Percentiles rank a stretch among this genome's conserved stretches.
Conservation (phyloP, 257 asterid genomes). For the Jasminum sambac region DNA sequence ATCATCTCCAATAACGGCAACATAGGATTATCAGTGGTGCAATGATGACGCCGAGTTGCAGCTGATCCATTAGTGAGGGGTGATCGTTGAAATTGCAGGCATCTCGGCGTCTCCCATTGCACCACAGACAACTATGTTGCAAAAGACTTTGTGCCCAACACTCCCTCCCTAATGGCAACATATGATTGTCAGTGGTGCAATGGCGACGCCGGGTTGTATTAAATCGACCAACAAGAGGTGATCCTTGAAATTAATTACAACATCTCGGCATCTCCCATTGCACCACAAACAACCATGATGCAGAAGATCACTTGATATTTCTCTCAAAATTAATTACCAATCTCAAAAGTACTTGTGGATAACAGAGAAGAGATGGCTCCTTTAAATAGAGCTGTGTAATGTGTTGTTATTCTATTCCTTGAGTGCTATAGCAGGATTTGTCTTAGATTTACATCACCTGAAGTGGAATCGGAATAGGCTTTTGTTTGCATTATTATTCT, state of each 20-base stretch:
- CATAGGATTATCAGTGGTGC: slow-evolving; percentile 42
- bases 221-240: too few relatives aligned
- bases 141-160: too few relatives aligned
- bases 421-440: slow-evolving; percentile 17
- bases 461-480: slow-evolving; percentile 10
- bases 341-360: slow-evolving; percentile 13
- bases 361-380: background rate
- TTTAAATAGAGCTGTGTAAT: slow-evolving; percentile 16
- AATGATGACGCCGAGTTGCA: slow-evolving; percentile 38
- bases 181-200: slow-evolving; percentile 45
- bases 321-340: background rate
- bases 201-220: slow-evolving; percentile 34
- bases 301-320: background rate
- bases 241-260: background rate
- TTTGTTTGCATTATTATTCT: background rate
- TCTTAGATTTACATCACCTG: slow-evolving; percentile 4
- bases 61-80: too few relatives aligned
- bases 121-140: too few relatives aligned
- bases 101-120: too few relatives aligned
- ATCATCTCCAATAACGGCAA: slow-evolving; percentile 7
- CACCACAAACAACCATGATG: slow-evolving; percentile 42
- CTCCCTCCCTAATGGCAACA: slow-evolving; percentile 16
- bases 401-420: background rate
- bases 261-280: slow-evolving; percentile 39
- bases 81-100: too few relatives aligned